Conservation (phyloP, 208 protist species). For the Leptomonas pyrrhocoris region DNA sequence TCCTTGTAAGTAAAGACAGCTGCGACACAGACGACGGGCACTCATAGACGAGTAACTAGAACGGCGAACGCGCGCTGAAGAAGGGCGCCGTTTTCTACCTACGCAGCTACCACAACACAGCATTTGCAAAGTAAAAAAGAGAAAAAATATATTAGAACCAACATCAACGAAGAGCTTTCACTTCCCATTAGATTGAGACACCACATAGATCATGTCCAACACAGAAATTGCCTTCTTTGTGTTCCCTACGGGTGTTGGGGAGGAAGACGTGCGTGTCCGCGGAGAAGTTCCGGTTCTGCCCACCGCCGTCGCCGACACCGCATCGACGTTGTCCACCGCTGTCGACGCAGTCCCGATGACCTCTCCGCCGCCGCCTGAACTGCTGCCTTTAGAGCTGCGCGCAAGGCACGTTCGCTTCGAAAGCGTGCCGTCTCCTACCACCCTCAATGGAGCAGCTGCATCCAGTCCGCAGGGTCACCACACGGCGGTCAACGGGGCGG, state of each 20-base stretch:
- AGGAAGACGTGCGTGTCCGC: constrained; percentile 5
- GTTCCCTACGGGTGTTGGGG: constrained; percentile 26
- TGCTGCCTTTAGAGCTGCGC: neutral
- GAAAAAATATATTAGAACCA: constrained; percentile 15
- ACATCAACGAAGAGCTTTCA: too few species aligned
- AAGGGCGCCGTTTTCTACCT: too few species aligned
- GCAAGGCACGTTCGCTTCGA: neutral
- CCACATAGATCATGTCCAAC: neutral
- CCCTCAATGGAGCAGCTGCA: neutral
- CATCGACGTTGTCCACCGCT: neutral
- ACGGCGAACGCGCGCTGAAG: too few species aligned
- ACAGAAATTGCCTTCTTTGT: constrained; percentile 18
- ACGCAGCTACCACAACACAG: too few species aligned
- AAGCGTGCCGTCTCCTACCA: neutral
- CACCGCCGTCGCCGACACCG: constrained; percentile 8
- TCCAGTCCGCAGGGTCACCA: neutral
- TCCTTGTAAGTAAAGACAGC: too few species aligned
- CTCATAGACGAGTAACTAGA: too few species aligned
- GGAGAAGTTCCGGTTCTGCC: constrained; percentile 25
- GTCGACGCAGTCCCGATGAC: neutral
- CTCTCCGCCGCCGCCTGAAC: neutral
- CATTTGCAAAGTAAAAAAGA: too few species aligned
- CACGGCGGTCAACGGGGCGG: neutral
- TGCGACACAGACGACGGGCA: too few species aligned
- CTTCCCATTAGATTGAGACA: too few species aligned